phyloP scores from a whole-genome alignment of 768 basidiomycete genomes.

The Suillus luteus region DNA sequence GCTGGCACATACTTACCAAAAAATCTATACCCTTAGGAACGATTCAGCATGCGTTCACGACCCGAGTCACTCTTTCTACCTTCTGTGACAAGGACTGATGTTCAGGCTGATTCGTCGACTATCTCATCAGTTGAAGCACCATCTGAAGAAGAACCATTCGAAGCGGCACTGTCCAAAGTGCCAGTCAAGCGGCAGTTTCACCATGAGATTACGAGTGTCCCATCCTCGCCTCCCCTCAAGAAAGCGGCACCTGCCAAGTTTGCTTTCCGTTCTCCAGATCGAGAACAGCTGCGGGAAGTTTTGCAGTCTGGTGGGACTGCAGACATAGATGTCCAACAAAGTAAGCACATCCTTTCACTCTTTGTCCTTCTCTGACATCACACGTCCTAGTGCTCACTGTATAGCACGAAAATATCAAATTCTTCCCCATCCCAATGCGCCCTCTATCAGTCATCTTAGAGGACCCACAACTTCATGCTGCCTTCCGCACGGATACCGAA shows the following conservation, averaged over 20 bases:
- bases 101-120: background rate
- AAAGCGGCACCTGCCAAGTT: background rate
- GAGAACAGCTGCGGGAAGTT: background rate
- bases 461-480: background rate
- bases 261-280: background rate
- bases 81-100: background rate
- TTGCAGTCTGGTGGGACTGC: background rate
- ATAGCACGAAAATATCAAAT: too few relatives aligned
- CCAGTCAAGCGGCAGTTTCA: background rate
- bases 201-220: background rate
- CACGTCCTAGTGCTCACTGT: too few relatives aligned
- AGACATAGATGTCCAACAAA: background rate
- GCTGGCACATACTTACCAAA: background rate
- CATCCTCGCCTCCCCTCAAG: background rate
- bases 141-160: background rate
- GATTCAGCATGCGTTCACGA: background rate
- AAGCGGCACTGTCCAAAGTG: too few relatives aligned
- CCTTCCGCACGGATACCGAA: background rate
- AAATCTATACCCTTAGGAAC: background rate
- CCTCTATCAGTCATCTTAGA: background rate
- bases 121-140: background rate
- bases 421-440: background rate
- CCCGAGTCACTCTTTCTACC: background rate
- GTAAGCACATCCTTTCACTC: background rate
- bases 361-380: too few relatives aligned